Percentiles rank a stretch among this genome's conserved stretches.
phyloP scores from a whole-genome alignment of 2,329 filamentous ascomycete genomes.

The Ilyonectria mors-panacis region DNA sequence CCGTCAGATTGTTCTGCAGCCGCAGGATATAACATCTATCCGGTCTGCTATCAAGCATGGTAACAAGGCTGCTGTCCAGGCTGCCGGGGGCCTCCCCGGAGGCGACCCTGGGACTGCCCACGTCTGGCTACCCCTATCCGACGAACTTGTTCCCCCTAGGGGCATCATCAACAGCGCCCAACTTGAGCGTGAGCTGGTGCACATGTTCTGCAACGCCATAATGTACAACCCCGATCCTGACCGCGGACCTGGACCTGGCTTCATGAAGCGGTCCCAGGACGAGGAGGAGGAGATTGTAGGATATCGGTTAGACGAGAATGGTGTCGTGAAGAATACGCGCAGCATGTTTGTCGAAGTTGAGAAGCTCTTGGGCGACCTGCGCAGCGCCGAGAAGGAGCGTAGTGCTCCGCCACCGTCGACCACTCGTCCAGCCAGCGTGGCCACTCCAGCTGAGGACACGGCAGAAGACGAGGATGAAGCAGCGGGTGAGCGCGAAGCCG shows the following conservation, averaged over 20 bases:
- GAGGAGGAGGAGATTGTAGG: conserved; percentile 66
- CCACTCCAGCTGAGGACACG: conserved; percentile 61
- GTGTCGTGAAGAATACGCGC: conserved; percentile 87
- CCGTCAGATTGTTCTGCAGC: conserved; percentile 79
- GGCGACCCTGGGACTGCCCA: conserved; percentile 70
- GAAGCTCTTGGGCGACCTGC: conserved; percentile 81
- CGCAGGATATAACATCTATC: conserved; percentile 84
- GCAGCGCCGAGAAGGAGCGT: conserved; percentile 77
- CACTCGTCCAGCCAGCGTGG: conserved; percentile 55
- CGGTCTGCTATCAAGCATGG: conserved; percentile 83
- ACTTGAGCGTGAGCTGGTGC: conserved; percentile 91
- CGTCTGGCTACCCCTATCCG: conserved; percentile 77
- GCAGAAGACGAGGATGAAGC: conserved; percentile 66
- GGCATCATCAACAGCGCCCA: conserved; percentile 95
- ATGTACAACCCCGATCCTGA: conserved; percentile 96
- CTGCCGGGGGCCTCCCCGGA: conserved; percentile 72
- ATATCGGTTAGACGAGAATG: conserved; percentile 84
- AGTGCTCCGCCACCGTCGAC: conserved; percentile 54
- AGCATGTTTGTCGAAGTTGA: conserved; percentile 94
- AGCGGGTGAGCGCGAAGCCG: conserved; percentile 58
- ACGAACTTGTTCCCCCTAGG: conserved; percentile 86
- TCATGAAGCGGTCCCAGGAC: conserved; percentile 63
- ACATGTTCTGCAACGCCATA: conserved; percentile 98
- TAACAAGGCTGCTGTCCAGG: conserved; percentile 73
- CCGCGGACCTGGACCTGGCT: conserved; percentile 76